Conservation (phyloP, 2,329 filamentous ascomycete genomes). For the Metarhizium robertsii region DNA sequence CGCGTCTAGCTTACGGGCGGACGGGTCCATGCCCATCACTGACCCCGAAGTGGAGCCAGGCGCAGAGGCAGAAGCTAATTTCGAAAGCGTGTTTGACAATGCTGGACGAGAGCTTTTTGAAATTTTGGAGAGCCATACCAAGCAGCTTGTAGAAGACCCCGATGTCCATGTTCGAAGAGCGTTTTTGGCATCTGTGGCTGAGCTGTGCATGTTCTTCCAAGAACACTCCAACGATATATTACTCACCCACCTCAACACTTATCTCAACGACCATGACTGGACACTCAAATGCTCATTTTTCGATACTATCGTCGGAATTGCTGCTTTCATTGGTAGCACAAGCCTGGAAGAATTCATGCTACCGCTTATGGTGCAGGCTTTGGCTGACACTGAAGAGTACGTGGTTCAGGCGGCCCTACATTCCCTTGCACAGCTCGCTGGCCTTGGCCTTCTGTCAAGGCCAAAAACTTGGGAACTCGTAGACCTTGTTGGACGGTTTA, state of each 20-base stretch:
- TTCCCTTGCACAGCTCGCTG: constrained; percentile 79
- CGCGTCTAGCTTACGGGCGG: constrained; percentile 77
- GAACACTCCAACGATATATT: constrained; percentile 93
- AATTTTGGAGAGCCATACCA: constrained; percentile 80
- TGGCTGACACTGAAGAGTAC: constrained; percentile 88
- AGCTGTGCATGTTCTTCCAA: constrained; percentile 90
- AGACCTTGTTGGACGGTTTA: constrained; percentile 72
- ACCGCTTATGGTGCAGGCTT: constrained; percentile 88
- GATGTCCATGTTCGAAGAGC: constrained; percentile 82
- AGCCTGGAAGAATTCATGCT: constrained; percentile 92
- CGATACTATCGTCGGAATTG: constrained; percentile 87
- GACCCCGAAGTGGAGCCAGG: constrained; percentile 75
- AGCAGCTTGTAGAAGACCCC: constrained; percentile 76
- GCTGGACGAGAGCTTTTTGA: constrained; percentile 75
- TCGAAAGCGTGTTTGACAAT: constrained; percentile 79
- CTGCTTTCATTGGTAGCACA: constrained; percentile 78
- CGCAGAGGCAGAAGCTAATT: constrained; percentile 55
- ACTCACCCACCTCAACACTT: constrained; percentile 90
- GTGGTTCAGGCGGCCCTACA: constrained; percentile 87
- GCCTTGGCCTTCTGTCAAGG: constrained; percentile 77
- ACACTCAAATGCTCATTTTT: constrained; percentile 95
- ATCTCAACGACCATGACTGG: constrained; percentile 94
- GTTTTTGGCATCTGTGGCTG: constrained; percentile 83
- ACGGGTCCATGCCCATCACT: constrained; percentile 67
- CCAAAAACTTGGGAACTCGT: constrained; percentile 81